Evolutionary conservation across 1,284 basidiomycete species (phyloP).

Genomic region (Cryptococcus wingfieldii): DNA sequence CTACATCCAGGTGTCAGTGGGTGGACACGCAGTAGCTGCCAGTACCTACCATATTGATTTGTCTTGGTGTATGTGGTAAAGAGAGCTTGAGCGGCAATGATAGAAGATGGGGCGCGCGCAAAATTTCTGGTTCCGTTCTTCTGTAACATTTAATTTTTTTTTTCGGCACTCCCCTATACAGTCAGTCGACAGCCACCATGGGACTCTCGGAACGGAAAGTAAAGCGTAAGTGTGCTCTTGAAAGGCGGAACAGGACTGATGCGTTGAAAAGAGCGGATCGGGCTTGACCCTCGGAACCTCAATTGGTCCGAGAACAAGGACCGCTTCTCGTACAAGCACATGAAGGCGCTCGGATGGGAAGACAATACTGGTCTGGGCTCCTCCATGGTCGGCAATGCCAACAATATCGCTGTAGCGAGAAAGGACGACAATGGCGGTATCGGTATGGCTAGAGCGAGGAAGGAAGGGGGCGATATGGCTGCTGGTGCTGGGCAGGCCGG

Average conservation of each 20-base stretch:
- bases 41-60: not conserved
- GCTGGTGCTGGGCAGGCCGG: slow-evolving; percentile 46
- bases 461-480: slow-evolving; percentile 44
- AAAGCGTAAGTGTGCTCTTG: slow-evolving; percentile 37
- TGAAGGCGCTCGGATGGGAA: slow-evolving; percentile 48
- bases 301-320: slow-evolving; percentile 48
- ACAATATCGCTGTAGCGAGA: slow-evolving; percentile 47
- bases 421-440: slow-evolving; percentile 49
- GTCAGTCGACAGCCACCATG: slow-evolving; percentile 29
- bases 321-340: slow-evolving; percentile 50
- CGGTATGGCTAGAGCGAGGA: slow-evolving; percentile 43
- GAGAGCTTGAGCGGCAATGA: not conserved
- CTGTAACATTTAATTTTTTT: slow-evolving; percentile 2
- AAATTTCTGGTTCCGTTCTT: slow-evolving; percentile 28
- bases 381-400: slow-evolving; percentile 38
- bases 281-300: slow-evolving; percentile 49
- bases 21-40: not conserved
- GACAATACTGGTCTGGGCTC: slow-evolving; percentile 38
- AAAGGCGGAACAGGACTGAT: not conserved
- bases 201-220: slow-evolving; percentile 48
- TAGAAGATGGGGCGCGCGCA: slow-evolving; percentile 9
- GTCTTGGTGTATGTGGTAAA: not conserved
- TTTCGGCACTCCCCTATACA: not conserved
- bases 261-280: slow-evolving; percentile 38
- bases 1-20: no score